Percentiles rank a stretch among this genome's conserved stretches.
These are phyloP conservation scores for Coprinopsis cinerea DNA, from an alignment of 768 basidiomycete genomes.

Conservation along the genomic window DNA sequence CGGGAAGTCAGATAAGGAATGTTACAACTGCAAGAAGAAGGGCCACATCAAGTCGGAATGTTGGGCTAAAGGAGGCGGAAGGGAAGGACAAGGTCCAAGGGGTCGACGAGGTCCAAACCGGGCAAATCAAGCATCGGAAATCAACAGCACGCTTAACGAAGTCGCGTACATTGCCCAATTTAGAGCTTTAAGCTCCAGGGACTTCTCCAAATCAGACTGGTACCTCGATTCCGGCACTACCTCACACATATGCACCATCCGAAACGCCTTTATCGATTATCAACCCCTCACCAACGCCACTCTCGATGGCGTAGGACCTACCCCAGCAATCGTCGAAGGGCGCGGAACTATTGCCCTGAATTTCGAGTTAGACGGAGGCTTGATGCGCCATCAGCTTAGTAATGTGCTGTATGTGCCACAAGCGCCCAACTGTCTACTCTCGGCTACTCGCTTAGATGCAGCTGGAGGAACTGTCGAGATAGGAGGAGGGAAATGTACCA, in stretches of 20 bases:
- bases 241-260: conserved; percentile 19
- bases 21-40: conserved; percentile 25
- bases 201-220: conserved; percentile 19
- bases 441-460: conserved; percentile 15
- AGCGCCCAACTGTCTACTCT: conserved; percentile 19
- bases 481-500: conserved; percentile 12
- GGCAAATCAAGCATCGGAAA: conserved; percentile 12
- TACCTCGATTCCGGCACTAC: conserved; percentile 21
- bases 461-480: conserved; percentile 14
- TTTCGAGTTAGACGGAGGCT: conserved; percentile 13
- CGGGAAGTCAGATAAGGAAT: conserved; percentile 18
- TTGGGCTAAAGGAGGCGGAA: conserved; percentile 34
- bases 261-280: conserved; percentile 18
- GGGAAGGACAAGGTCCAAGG: conserved; percentile 27
- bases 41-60: conserved; percentile 26
- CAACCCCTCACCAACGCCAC: conserved; percentile 11
- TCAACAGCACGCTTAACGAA: conserved; percentile 3
- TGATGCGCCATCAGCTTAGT: conserved; percentile 12
- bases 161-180: conserved; percentile 11
- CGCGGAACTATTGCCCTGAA: conserved; percentile 16
- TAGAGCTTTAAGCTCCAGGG: not conserved
- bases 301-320: conserved; percentile 15
- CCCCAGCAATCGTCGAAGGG: conserved; percentile 9
- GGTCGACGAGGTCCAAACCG: conserved; percentile 20
- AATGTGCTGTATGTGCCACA: conserved; percentile 18